phyloP scores from a whole-genome alignment of 1,139 yeast genomes.

The Blastobotrys proliferans region DNA sequence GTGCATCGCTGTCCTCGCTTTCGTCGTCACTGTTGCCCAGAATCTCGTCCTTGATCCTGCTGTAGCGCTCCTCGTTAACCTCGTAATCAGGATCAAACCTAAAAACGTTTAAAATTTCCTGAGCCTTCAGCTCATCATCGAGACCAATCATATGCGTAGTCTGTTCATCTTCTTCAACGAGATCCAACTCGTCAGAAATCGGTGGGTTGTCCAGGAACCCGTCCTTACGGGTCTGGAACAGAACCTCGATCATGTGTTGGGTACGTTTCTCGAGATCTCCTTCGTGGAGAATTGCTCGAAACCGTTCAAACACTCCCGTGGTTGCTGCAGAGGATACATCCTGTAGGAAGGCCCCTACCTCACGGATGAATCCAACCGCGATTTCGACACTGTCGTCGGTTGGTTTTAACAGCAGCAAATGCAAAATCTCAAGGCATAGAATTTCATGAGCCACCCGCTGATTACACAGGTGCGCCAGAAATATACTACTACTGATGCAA shows the following conservation, averaged over 20 bases:
- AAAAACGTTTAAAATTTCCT: constrained; percentile 50
- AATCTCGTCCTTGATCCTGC: constrained; percentile 40
- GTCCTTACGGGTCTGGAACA: constrained; percentile 50
- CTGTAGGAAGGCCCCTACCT: constrained; percentile 44
- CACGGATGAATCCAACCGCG: constrained; percentile 42
- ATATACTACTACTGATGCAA: constrained; percentile 44
- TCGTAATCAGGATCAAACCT: constrained; percentile 51
- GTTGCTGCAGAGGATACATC: constrained; percentile 43
- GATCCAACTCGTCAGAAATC: constrained; percentile 46
- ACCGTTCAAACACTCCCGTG: constrained; percentile 55
- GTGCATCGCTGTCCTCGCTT: constrained; percentile 26
- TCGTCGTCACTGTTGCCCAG: constrained; percentile 38
- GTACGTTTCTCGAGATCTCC: constrained; percentile 44
- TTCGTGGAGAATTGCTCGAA: constrained; percentile 59
- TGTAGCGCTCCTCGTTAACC: constrained; percentile 46
- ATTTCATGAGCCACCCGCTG: constrained; percentile 64
- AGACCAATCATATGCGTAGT: constrained; percentile 57
- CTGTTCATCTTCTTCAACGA: constrained; percentile 64
- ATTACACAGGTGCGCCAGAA: constrained; percentile 62
- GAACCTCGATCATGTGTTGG: constrained; percentile 47
- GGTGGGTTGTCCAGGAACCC: constrained; percentile 44
- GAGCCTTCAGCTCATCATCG: constrained; percentile 46
- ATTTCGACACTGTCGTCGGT: constrained; percentile 52
- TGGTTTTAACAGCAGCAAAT: constrained; percentile 51
- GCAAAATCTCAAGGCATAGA: constrained; percentile 58